phyloP scores from a whole-genome alignment of 495 filamentous ascomycete genomes.

The Annulohypoxylon nitens region DNA sequence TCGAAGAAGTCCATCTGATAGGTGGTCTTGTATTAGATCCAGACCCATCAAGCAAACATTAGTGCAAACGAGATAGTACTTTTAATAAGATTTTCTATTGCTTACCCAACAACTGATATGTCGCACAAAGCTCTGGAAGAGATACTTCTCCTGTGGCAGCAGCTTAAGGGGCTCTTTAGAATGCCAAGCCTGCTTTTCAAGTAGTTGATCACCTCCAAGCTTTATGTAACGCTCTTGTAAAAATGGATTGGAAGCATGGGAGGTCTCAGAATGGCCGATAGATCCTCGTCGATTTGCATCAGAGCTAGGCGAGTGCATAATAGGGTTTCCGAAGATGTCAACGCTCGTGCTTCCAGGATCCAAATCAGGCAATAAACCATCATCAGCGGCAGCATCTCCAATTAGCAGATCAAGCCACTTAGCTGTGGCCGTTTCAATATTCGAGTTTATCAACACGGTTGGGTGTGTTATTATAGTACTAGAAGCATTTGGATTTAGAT shows the following conservation, averaged over 20 bases:
- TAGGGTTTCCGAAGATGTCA: neutral
- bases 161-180: neutral
- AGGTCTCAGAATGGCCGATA: neutral
- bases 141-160: neutral
- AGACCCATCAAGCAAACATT: neutral
- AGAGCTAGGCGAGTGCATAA: neutral
- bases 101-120: constrained; percentile 3
- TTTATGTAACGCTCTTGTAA: neutral
- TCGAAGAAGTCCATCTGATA: neutral
- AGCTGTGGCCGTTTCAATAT: neutral
- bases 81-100: neutral
- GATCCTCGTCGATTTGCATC: neutral
- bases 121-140: neutral
- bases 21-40: neutral
- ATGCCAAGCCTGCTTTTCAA: neutral
- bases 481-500: neutral
- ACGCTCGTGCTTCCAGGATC: neutral
- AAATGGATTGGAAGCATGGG: neutral
- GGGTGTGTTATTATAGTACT: neutral
- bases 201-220: neutral
- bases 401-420: neutral
- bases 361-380: neutral
- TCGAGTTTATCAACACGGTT: neutral
- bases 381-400: neutral
- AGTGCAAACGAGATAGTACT: neutral